Conservation (phyloP, 768 basidiomycete genomes). For the Hypsizygus marmoreus region DNA sequence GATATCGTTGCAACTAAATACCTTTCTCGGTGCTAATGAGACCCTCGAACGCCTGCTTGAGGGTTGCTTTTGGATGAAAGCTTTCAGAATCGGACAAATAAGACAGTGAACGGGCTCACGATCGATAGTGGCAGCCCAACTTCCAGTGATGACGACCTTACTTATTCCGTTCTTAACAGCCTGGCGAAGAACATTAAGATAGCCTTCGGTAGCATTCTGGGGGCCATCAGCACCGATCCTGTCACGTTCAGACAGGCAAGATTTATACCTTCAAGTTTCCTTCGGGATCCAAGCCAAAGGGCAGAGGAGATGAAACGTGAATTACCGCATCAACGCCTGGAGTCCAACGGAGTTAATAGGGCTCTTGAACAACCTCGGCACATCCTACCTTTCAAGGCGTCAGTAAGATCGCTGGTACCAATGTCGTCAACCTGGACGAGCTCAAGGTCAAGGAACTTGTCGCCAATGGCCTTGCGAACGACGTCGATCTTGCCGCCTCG, state of each 20-base stretch:
- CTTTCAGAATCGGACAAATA: neutral
- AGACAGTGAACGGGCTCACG: conserved; percentile 1
- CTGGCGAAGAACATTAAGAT: conserved; percentile 37
- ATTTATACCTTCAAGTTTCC: conserved; percentile 16
- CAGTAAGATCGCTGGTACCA: conserved; percentile 36
- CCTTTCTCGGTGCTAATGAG: conserved; percentile 27
- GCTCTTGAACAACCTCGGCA: neutral
- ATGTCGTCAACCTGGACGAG: conserved; percentile 23
- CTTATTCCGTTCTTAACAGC: conserved; percentile 32
- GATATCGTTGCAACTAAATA: conserved; percentile 1
- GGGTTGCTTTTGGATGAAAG: conserved; percentile 8
- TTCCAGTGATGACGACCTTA: conserved; percentile 31
- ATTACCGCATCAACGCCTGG: conserved; percentile 38
- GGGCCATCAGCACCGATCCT: neutral
- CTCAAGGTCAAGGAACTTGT: conserved; percentile 20
- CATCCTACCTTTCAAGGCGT: conserved; percentile 40
- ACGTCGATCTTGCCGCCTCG: conserved; percentile 18
- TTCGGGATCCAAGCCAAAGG: conserved; percentile 15
- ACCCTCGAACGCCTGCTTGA: conserved; percentile 18
- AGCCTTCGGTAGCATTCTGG: conserved; percentile 34
- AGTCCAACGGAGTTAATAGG: too few species aligned
- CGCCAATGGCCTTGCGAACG: conserved; percentile 13
- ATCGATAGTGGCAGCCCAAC: conserved; percentile 27
- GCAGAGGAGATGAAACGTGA: conserved; percentile 37
- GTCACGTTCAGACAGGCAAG: neutral